These are phyloP conservation scores for Passiflora organensis DNA, from an alignment of 345 rosid genomes.

Conservation along the genomic window DNA sequence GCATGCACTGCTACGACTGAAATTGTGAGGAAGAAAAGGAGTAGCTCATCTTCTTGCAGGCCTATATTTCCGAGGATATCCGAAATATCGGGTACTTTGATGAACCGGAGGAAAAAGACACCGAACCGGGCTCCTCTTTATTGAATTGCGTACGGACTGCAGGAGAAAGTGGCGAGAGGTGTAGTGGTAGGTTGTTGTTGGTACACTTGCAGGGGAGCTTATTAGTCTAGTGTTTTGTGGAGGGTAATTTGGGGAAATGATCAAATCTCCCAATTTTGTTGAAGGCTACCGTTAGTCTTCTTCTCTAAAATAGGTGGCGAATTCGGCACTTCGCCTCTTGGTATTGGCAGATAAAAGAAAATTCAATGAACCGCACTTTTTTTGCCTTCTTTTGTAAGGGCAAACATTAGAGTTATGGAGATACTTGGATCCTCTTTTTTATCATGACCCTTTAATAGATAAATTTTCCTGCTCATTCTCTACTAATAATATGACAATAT, in stretches of 20 bases:
- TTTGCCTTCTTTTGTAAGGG: conserved; percentile 1
- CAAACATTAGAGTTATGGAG: conserved; percentile 9
- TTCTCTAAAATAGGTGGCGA: not conserved
- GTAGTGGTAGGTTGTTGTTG: not conserved
- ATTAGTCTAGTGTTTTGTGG: not conserved
- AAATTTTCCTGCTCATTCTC: not conserved
- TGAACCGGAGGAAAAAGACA: conserved; percentile 70
- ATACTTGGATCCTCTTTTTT: conserved; percentile 9
- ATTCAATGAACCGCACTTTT: not conserved
- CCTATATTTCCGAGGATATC: conserved; percentile 35
- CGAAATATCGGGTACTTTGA: conserved; percentile 41
- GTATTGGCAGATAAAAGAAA: conserved; percentile 9
- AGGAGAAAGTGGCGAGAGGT: not conserved
- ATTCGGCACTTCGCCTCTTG: not conserved
- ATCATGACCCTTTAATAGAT: conserved; percentile 1
- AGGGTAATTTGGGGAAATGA: conserved; percentile 19
- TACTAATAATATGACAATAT: no score
- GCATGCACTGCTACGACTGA: conserved; percentile 66
- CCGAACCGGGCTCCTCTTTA: conserved; percentile 88
- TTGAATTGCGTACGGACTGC: conserved; percentile 21
- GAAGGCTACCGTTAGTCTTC: not conserved
- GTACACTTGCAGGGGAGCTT: not conserved
- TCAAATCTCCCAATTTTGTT: conserved; percentile 31
- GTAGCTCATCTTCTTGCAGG: conserved; percentile 52
- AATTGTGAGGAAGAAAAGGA: conserved; percentile 74